Evolutionary conservation across 257 asterid genomes (phyloP), one percentile per base, ranked within the genome.

Genomic region (Striga asiatica): DNA sequence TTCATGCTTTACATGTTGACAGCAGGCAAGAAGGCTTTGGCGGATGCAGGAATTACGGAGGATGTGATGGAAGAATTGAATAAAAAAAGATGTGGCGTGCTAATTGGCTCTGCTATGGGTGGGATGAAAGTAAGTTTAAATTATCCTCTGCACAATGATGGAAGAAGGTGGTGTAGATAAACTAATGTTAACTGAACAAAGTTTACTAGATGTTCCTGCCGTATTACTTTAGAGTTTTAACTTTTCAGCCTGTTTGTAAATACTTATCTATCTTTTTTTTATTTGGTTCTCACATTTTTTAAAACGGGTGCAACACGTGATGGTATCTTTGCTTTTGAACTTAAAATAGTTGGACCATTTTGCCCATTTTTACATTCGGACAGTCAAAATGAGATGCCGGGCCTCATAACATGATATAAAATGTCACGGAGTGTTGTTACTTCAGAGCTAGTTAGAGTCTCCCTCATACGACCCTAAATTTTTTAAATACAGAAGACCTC

Each of bases 1-100:
- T 86, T 86, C 76, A 86, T 86, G 95, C 94, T 86, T 50, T 86
- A 86, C 82, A 83, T 86, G 95, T 69, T 86, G 65, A 83, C 88
- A 38, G 91, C 95, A 6, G 94, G 95, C 53, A 86, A 85, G 76
- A 85, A 82, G 74, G 93, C 95, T 51, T 71, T 85, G 69, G 84
- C 78, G 45, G 83, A 85, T 82, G 89, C 67, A 46, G 93, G 95
- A 70, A 74, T 85, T 65, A 72, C 93, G 25, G 89, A 80, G 27
- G 81, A 82, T 64, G 42, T 74, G 20, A 78, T 80, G 93, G 60
- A 78, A 56, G 89, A 73, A 66, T 27, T 82, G 41, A 76, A 86
- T 61, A 86, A 86, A 72, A 54, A 79, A 56, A 78, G 72, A 58
- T 86, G 95, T 54, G 91, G 95, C 2, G 94, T 86, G 48, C 64